Conservation (phyloP, 176 grass and related monocot genomes). For the Dendrocalamus sinicus region DNA sequence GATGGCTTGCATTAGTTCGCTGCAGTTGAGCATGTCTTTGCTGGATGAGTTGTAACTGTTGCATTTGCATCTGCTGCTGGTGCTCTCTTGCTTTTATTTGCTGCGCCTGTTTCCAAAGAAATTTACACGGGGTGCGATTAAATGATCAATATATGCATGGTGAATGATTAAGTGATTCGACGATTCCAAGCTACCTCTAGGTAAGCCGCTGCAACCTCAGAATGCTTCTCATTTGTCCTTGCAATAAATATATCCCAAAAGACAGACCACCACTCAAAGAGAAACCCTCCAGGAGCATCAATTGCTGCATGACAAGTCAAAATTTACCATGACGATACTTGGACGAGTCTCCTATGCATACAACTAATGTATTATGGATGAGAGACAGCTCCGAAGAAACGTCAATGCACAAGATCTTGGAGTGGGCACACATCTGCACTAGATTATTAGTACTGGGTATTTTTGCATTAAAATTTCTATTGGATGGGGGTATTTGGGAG, state of each 20-base stretch:
- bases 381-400: background rate
- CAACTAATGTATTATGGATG: background rate
- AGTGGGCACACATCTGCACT: background rate
- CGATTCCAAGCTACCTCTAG: constrained; percentile 67
- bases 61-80: constrained; percentile 94
- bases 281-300: constrained; percentile 98
- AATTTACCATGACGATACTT: constrained; percentile 30
- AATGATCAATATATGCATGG: constrained; percentile 2
- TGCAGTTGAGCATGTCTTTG: constrained; percentile 92
- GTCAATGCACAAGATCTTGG: background rate
- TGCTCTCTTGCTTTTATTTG: constrained; percentile 94
- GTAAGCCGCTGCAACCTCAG: constrained; percentile 91
- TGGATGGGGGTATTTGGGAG: background rate
- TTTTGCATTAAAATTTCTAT: background rate
- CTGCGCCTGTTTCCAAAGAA: constrained; percentile 58
- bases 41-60: constrained; percentile 90
- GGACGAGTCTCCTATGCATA: background rate
- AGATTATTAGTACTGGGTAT: background rate
- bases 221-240: constrained; percentile 96
- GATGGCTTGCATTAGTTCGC: constrained; percentile 65
- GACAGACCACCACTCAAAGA: constrained; percentile 99
- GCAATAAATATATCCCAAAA: constrained; percentile 99
- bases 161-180: constrained; percentile 15
- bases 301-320: constrained; percentile 64
- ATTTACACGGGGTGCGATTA: constrained; percentile 21